Base-by-base conservation (phyloP, 2,329 filamentous ascomycete species). In the Dendryphion nanum region DNA sequence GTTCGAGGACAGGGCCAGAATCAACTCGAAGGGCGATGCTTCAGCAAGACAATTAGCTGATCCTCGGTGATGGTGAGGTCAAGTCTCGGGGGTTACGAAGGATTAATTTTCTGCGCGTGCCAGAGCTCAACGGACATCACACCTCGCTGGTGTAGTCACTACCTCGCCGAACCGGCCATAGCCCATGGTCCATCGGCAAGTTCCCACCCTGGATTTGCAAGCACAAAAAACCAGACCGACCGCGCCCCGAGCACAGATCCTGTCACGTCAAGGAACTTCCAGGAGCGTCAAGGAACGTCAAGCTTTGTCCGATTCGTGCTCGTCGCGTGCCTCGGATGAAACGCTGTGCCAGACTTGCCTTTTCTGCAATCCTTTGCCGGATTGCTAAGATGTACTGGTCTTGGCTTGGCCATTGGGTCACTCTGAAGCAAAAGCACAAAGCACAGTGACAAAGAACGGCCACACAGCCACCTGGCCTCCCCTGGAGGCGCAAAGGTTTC, bases 251-350 rank as follows among this genome's bases (percentile, higher is more conserved):
- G n/a, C 23, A 26, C 23, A n/a, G n/a, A n/a, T n/a, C n/a, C n/a
- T n/a, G n/a, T n/a, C n/a, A n/a, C n/a, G n/a, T n/a, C n/a, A n/a
- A n/a, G n/a, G n/a, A n/a, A n/a, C n/a, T n/a, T n/a, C n/a, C n/a
- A n/a, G n/a, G 18, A 55, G 41, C 43, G 57, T 61, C 55, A 62
- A 52, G 46, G 44, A 42, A 45, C 41, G 10, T 43, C 44, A 35
- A n/a, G 29, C 37, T n/a, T n/a, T n/a, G n/a, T n/a, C n/a, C n/a
- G n/a, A n/a, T n/a, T n/a, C n/a, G n/a, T n/a, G n/a, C n/a, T n/a
- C n/a, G n/a, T n/a, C n/a, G n/a, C n/a, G n/a, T n/a, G n/a, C n/a
- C n/a, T n/a, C n/a, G n/a, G n/a, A n/a, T n/a, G n/a, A n/a, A n/a
- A n/a, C n/a, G n/a, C n/a, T n/a, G n/a, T n/a, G n/a, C n/a, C n/a